Percentiles rank a stretch among this genome's conserved stretches.
Conservation (phyloP, 1,284 basidiomycete species). For the Paramarasmius palmivorus region DNA sequence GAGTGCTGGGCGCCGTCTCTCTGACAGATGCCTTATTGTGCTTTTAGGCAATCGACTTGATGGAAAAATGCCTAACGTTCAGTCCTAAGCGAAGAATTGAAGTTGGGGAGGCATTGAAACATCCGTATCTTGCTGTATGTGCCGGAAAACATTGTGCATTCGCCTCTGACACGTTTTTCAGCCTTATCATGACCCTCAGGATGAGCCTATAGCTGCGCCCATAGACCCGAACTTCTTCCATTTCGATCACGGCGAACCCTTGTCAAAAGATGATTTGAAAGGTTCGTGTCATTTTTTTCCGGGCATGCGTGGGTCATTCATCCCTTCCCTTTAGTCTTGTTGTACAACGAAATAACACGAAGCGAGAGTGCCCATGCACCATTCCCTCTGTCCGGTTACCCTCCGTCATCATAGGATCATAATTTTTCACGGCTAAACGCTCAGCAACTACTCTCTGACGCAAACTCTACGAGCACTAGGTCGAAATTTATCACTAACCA, state of each 20-base stretch:
- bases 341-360: too few relatives aligned
- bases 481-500: too few relatives aligned
- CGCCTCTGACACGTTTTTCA: constrained; percentile 24
- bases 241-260: constrained; percentile 75
- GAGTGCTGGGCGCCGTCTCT: not conserved
- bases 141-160: constrained; percentile 1
- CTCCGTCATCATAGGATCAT: too few relatives aligned
- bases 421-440: too few relatives aligned
- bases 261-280: constrained; percentile 71
- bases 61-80: constrained; percentile 90
- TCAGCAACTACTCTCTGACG: too few relatives aligned
- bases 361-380: too few relatives aligned
- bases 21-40: not conserved
- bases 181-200: constrained; percentile 89
- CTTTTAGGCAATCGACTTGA: constrained; percentile 76
- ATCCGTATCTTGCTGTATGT: constrained; percentile 75
- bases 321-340: too few relatives aligned
- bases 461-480: too few relatives aligned
- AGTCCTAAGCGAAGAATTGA: constrained; percentile 90
- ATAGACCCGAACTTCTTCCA: constrained; percentile 89
- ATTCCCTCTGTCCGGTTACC: too few relatives aligned
- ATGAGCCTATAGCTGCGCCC: constrained; percentile 82
- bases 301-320: too few relatives aligned
- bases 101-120: constrained; percentile 86
- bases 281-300: not conserved